Percentiles rank a stretch among this genome's conserved stretches.
Evolutionary conservation across 1,284 basidiomycete genomes (phyloP).

Genomic region (Ceratobasidium sp.): DNA sequence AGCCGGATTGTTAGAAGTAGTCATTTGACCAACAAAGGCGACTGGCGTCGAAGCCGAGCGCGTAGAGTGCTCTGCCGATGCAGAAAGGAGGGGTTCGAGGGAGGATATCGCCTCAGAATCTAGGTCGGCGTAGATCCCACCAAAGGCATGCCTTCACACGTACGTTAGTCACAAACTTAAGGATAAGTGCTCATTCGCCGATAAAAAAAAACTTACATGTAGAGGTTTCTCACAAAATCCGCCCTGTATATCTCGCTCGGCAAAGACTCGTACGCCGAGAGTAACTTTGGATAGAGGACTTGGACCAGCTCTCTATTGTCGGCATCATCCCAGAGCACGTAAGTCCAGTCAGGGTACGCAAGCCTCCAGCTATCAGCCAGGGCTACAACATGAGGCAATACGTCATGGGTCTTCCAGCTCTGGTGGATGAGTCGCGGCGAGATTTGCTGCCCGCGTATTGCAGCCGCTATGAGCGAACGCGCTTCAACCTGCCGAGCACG

Average conservation of each 20-base stretch:
- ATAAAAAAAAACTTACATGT: constrained; percentile 18
- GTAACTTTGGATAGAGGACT: constrained; percentile 15
- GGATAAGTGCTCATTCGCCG: background rate
- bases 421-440: constrained; percentile 31
- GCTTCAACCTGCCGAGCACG: constrained; percentile 17
- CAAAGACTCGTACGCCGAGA: constrained; percentile 19
- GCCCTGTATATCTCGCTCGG: constrained; percentile 34
- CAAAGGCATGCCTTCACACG: constrained; percentile 33
- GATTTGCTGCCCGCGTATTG: background rate
- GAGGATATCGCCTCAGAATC: constrained; percentile 32
- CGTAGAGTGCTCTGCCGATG: constrained; percentile 16
- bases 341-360: constrained; percentile 25
- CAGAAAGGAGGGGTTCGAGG: constrained; percentile 22
- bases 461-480: constrained; percentile 14
- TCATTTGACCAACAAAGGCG: constrained; percentile 29
- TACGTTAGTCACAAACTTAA: background rate
- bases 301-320: constrained; percentile 37
- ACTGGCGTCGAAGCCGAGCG: background rate
- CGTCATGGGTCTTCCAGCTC: constrained; percentile 36
- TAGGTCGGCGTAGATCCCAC: constrained; percentile 37
- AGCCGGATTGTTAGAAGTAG: constrained; percentile 22
- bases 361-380: constrained; percentile 33
- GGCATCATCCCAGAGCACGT: constrained; percentile 33
- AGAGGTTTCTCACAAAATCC: constrained; percentile 37
- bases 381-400: constrained; percentile 21